Conservation (phyloP, 2,329 filamentous ascomycete genomes). For the Fusarium udum region DNA sequence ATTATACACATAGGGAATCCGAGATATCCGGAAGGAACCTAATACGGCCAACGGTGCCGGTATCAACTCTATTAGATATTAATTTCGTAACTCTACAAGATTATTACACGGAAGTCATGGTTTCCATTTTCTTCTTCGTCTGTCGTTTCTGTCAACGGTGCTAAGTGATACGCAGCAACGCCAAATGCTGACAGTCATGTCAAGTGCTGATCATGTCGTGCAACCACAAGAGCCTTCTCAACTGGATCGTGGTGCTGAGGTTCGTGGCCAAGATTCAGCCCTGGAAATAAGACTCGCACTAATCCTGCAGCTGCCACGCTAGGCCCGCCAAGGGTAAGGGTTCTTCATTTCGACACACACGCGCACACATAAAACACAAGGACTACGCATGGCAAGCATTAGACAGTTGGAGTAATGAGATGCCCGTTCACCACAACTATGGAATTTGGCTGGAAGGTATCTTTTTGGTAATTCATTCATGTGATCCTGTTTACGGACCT, state of each 20-base stretch:
- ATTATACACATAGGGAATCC: neutral
- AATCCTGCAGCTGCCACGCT: neutral
- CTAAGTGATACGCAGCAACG: neutral
- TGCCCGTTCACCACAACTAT: slow-evolving; percentile 45
- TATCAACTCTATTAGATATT: slow-evolving; percentile 1
- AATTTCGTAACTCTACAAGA: neutral
- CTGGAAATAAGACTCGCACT: neutral
- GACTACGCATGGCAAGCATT: slow-evolving; percentile 11
- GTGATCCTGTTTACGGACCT: slow-evolving; percentile 47
- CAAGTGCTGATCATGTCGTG: neutral
- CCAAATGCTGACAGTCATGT: neutral
- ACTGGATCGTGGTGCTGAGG: neutral
- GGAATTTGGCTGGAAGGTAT: slow-evolving; percentile 47
- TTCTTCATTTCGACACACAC: neutral
- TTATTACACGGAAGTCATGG: neutral
- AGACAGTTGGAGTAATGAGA: slow-evolving; percentile 39
- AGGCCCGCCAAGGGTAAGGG: neutral
- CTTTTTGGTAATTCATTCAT: slow-evolving; percentile 51
- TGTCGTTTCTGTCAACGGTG: neutral
- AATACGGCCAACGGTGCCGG: neutral
- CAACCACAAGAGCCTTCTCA: neutral
- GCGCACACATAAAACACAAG: neutral
- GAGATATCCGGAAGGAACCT: slow-evolving; percentile 18
- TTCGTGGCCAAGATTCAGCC: neutral
- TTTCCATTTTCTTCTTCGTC: neutral